A percentile compares a stretch with the other conserved stretches of the same genome.
These are phyloP conservation scores for Hylodesmum podocarpum DNA, from an alignment of 306 rosid species.

Conservation along the genomic window DNA sequence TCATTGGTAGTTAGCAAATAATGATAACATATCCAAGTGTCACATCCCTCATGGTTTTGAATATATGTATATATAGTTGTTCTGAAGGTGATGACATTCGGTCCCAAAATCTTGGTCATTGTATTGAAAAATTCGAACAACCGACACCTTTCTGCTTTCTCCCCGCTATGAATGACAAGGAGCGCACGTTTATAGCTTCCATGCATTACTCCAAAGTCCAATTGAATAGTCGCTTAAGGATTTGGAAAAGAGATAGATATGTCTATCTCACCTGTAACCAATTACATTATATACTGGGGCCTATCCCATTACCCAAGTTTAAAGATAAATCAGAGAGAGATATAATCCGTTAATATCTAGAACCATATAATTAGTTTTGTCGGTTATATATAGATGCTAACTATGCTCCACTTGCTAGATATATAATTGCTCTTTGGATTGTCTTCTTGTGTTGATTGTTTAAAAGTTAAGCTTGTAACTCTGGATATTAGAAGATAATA, in stretches of 20 bases:
- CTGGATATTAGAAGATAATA: too few relatives aligned
- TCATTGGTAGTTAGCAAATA: conserved; percentile 37
- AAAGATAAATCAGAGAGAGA: conserved; percentile 25
- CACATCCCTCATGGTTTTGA: conserved; percentile 39
- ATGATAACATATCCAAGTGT: conserved; percentile 43
- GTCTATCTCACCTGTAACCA: conserved; percentile 24
- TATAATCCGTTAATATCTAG: conserved; percentile 1
- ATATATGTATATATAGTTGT: background rate
- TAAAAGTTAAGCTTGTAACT: background rate
- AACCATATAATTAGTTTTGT: background rate
- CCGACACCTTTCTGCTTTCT: conserved; percentile 43
- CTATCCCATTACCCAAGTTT: conserved; percentile 19
- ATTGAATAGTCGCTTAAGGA: conserved; percentile 15
- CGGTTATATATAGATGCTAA: conserved; percentile 2
- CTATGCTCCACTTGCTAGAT: conserved; percentile 25
- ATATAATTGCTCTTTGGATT: conserved; percentile 4
- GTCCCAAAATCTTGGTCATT: conserved; percentile 53
- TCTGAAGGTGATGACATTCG: conserved; percentile 21
- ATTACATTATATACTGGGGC: conserved; percentile 21
- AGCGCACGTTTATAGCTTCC: conserved; percentile 35
- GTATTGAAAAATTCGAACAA: conserved; percentile 58
- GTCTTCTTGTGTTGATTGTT: background rate
- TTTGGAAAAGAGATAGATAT: conserved; percentile 34
- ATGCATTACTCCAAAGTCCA: conserved; percentile 21
- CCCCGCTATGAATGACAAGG: conserved; percentile 42